These are phyloP conservation scores for Sabuloglossum arenarium DNA, from an alignment of 495 filamentous ascomycete species.

Conservation along the genomic window DNA sequence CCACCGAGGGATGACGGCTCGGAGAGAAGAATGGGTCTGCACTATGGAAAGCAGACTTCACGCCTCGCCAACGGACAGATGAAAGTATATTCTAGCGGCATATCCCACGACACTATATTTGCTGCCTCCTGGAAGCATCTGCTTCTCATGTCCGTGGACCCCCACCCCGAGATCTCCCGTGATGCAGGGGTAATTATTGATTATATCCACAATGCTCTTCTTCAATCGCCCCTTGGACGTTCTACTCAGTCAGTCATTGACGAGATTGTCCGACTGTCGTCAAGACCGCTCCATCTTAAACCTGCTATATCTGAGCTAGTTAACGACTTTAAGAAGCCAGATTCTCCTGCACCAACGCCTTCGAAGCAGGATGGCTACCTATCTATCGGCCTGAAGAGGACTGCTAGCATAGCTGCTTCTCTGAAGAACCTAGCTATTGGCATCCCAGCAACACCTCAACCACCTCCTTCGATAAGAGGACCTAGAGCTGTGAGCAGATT, in stretches of 20 bases:
- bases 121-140: constrained; percentile 87
- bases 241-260: constrained; percentile 53
- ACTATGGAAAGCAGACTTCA: constrained; percentile 28
- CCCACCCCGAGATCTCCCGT: constrained; percentile 79
- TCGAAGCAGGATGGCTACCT: constrained; percentile 45
- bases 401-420: constrained; percentile 51
- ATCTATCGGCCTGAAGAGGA: constrained; percentile 38
- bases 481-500: constrained; percentile 2
- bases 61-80: constrained; percentile 20
- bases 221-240: constrained; percentile 53
- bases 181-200: constrained; percentile 67
- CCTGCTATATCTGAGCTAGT: constrained; percentile 11
- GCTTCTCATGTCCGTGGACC: constrained; percentile 75
- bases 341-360: constrained; percentile 7
- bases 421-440: constrained; percentile 51
- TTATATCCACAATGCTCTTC: constrained; percentile 52
- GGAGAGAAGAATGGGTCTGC: constrained; percentile 33
- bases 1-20: constrained; percentile 28
- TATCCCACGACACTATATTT: constrained; percentile 76
- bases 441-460: constrained; percentile 10
- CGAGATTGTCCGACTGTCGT: constrained; percentile 44
- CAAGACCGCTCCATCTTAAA: constrained; percentile 25
- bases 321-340: constrained; percentile 5
- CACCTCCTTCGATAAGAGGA: constrained; percentile 14
- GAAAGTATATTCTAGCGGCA: constrained; percentile 11